Percentiles rank a stretch among this genome's conserved stretches.
Evolutionary conservation across 2,329 filamentous ascomycete species (phyloP).

Genomic region (Fusarium sp.): DNA sequence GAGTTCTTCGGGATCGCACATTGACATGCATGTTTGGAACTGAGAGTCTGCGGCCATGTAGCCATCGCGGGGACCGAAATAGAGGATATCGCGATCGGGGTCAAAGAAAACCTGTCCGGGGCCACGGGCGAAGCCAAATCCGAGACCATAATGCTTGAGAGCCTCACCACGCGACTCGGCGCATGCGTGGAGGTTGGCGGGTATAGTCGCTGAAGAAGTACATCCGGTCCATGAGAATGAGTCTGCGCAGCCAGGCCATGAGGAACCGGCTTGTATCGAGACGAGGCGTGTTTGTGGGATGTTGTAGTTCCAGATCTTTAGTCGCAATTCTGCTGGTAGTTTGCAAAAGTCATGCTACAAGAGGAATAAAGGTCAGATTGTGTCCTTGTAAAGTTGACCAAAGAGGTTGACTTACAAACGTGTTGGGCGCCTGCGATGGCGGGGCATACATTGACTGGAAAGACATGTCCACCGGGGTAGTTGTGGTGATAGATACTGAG

Average conservation of each 20-base stretch:
- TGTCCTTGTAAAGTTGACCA: background rate
- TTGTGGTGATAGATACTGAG: background rate
- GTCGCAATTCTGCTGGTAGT: constrained; percentile 64
- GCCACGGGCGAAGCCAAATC: constrained; percentile 60
- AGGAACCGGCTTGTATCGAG: constrained; percentile 59
- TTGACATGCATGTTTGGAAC: constrained; percentile 61
- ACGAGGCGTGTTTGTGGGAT: constrained; percentile 62
- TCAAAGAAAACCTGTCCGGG: constrained; percentile 62
- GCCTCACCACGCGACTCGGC: constrained; percentile 63
- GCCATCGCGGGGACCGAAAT: constrained; percentile 63
- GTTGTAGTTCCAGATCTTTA: constrained; percentile 65
- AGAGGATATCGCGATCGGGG: constrained; percentile 60
- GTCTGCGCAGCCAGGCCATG: constrained; percentile 47
- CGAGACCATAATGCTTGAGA: constrained; percentile 57
- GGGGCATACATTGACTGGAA: constrained; percentile 12
- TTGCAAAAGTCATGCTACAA: constrained; percentile 59
- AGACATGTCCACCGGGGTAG: constrained; percentile 20
- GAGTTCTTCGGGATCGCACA: constrained; percentile 60
- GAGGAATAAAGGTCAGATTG: constrained; percentile 21
- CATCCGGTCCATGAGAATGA: constrained; percentile 53
- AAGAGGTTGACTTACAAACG: constrained; percentile 39
- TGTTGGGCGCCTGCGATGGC: constrained; percentile 6
- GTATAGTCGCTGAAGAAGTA: constrained; percentile 60
- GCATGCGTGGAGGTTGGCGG: constrained; percentile 63
- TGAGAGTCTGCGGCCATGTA: constrained; percentile 63